Conservation (phyloP, 2,329 filamentous ascomycete genomes). For the Metarhizium sp. region DNA sequence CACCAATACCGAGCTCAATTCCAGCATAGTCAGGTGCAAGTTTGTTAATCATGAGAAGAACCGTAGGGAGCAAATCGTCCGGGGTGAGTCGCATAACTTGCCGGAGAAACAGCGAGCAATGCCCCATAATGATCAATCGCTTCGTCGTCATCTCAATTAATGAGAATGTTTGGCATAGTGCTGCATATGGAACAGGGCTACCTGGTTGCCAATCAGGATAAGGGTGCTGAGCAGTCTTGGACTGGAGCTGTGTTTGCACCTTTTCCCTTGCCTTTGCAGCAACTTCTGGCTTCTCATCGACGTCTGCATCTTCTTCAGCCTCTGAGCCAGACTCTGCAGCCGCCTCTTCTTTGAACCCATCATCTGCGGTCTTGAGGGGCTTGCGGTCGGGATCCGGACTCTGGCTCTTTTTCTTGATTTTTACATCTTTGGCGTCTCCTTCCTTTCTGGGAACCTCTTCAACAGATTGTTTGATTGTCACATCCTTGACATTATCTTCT, state of each 20-base stretch:
- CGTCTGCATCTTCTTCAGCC: conserved; percentile 38
- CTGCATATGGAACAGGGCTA: conserved; percentile 85
- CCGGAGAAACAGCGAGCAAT: conserved; percentile 83
- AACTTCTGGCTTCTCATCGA: conserved; percentile 57
- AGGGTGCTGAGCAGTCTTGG: conserved; percentile 57
- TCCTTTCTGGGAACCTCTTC: conserved; percentile 7
- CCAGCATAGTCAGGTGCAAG: conserved; percentile 93
- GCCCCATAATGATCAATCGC: conserved; percentile 74
- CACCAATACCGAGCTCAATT: conserved; percentile 95
- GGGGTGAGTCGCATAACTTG: conserved; percentile 92
- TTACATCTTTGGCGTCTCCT: conserved; percentile 1
- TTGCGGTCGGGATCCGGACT: conserved; percentile 10
- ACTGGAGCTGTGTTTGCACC: conserved; percentile 66
- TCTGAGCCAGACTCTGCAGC: conserved; percentile 26
- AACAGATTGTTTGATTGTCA: neutral
- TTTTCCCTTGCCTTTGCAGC: conserved; percentile 70
- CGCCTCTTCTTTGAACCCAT: conserved; percentile 17
- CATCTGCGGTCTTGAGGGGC: conserved; percentile 18
- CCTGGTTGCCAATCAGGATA: conserved; percentile 93
- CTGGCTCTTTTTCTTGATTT: conserved; percentile 6
- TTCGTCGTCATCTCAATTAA: conserved; percentile 93
- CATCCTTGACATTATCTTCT: conserved; percentile 11
- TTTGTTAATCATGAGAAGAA: conserved; percentile 96
- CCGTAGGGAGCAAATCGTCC: conserved; percentile 74
- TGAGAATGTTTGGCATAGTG: conserved; percentile 89